A percentile compares a stretch with the other conserved stretches of the same genome.
Evolutionary conservation across 2,329 filamentous ascomycete genomes (phyloP).

Genomic region (Cladophialophora immunda): DNA sequence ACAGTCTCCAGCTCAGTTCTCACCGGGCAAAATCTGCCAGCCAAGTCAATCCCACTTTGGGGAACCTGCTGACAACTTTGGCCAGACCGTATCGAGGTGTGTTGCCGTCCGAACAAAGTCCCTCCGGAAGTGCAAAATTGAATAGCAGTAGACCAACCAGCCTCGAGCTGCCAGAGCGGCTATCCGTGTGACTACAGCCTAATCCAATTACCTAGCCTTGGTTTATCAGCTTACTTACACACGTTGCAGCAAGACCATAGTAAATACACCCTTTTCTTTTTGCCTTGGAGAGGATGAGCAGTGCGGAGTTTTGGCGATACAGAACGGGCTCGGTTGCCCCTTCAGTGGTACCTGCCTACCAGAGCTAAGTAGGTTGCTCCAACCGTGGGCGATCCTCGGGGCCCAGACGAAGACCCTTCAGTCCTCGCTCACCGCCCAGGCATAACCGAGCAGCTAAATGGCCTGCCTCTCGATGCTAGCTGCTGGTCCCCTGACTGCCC

Average conservation of each 20-base stretch:
- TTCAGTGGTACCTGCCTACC: not conserved
- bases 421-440: slow-evolving; percentile 18
- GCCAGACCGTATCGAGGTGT: not conserved
- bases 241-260: not conserved
- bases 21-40: not conserved
- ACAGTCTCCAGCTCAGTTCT: not conserved
- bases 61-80: not conserved
- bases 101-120: slow-evolving; percentile 1
- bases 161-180: not conserved
- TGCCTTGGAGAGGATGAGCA: not conserved
- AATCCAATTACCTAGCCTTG: slow-evolving; percentile 6
- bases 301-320: not conserved
- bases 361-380: not conserved
- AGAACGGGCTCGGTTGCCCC: not conserved
- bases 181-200: not conserved
- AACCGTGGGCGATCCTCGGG: slow-evolving; percentile 14
- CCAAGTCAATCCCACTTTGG: not conserved
- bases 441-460: slow-evolving; percentile 11
- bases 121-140: not conserved
- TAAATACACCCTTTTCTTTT: not conserved
- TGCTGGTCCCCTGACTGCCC: slow-evolving; percentile 4
- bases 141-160: not conserved
- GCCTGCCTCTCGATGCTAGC: slow-evolving; percentile 8
- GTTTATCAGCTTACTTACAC: not conserved
- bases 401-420: slow-evolving; percentile 9